Conservation (phyloP, 805 yeast species). For the Candida silvicultrix region DNA sequence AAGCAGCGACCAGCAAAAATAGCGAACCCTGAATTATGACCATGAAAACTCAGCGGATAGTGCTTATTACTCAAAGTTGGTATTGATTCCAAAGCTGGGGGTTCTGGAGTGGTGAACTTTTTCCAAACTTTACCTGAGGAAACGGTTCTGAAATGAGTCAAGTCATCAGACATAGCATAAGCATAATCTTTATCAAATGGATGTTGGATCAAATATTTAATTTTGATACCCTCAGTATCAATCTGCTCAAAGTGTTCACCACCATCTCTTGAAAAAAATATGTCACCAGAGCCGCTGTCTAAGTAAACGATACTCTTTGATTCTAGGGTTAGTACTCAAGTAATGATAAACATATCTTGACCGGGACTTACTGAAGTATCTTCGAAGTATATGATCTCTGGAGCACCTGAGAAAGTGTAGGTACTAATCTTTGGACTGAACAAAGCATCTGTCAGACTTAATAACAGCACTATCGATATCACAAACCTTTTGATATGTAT, state of each 20-base stretch:
- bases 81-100: slow-evolving; percentile 18
- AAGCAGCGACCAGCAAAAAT: slow-evolving; percentile 33
- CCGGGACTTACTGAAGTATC: slow-evolving; percentile 23
- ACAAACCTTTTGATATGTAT: not conserved
- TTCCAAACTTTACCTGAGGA: slow-evolving; percentile 39
- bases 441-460: slow-evolving; percentile 11
- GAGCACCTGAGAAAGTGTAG: slow-evolving; percentile 15
- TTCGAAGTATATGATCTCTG: slow-evolving; percentile 26
- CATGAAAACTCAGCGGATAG: slow-evolving; percentile 31
- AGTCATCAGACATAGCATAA: slow-evolving; percentile 28
- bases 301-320: slow-evolving; percentile 13
- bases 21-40: slow-evolving; percentile 28
- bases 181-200: slow-evolving; percentile 33
- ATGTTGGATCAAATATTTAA: slow-evolving; percentile 28
- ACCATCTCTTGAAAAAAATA: slow-evolving; percentile 41
- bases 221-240: slow-evolving; percentile 29
- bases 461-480: slow-evolving; percentile 6
- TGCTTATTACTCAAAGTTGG: slow-evolving; percentile 16
- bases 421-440: slow-evolving; percentile 22
- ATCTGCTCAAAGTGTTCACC: slow-evolving; percentile 37
- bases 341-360: not conserved
- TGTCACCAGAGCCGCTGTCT: slow-evolving; percentile 20
- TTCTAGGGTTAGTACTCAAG: too few relatives aligned
- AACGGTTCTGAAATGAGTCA: slow-evolving; percentile 30
- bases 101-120: slow-evolving; percentile 26